Percentiles rank a stretch among this genome's conserved stretches.
Conservation (phyloP, 495 filamentous ascomycete genomes). For the Tuber calosporum region DNA sequence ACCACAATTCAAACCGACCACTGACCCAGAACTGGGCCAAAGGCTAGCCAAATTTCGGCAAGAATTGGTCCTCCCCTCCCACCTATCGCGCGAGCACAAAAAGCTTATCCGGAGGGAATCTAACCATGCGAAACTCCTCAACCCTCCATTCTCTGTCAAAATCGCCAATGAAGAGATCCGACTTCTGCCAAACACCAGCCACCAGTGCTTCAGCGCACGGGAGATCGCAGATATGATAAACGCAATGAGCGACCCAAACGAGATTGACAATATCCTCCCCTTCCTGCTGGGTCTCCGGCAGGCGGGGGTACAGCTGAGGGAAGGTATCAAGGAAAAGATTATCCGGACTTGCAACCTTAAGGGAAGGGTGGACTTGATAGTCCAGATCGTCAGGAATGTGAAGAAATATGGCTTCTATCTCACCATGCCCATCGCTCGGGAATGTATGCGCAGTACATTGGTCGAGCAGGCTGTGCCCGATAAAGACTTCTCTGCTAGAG, state of each 20-base stretch:
- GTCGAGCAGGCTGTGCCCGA: neutral
- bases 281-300: slow-evolving; percentile 53
- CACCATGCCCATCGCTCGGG: slow-evolving; percentile 8
- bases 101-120: slow-evolving; percentile 50
- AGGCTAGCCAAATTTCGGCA: slow-evolving; percentile 50
- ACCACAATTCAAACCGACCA: slow-evolving; percentile 50
- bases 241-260: slow-evolving; percentile 51
- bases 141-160: slow-evolving; percentile 56
- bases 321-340: slow-evolving; percentile 6
- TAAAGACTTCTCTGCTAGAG: slow-evolving; percentile 6
- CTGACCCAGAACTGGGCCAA: slow-evolving; percentile 49
- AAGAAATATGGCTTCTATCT: slow-evolving; percentile 16
- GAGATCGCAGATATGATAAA: slow-evolving; percentile 45
- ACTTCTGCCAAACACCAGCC: slow-evolving; percentile 13
- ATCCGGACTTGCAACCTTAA: slow-evolving; percentile 1
- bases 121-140: slow-evolving; percentile 49
- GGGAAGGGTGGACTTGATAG: slow-evolving; percentile 26
- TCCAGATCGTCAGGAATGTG: slow-evolving; percentile 16
- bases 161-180: slow-evolving; percentile 50
- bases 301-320: neutral
- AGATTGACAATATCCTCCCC: slow-evolving; percentile 56
- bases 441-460: slow-evolving; percentile 21
- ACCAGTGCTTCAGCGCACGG: slow-evolving; percentile 36
- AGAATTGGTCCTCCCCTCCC: slow-evolving; percentile 58
- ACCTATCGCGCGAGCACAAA: slow-evolving; percentile 52